Base-by-base conservation (phyloP, 139 green algal species). In the Zygnema circumcarinatum region DNA sequence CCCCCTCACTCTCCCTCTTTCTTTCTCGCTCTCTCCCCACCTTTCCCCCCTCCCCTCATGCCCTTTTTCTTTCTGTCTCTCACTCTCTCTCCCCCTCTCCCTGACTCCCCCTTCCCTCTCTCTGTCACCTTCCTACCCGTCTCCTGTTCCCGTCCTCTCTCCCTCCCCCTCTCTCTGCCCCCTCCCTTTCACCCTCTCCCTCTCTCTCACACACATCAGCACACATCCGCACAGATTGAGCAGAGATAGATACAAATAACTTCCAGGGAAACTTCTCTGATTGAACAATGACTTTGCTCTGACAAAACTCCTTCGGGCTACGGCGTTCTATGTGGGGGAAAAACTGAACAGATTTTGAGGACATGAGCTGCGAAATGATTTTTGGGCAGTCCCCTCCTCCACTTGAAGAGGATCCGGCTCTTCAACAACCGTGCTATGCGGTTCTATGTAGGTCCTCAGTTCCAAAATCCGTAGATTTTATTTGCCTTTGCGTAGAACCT, bases 331-430 rank as follows among this genome's bases (percentile, higher is more conserved):
- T 72, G 54, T 72, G 54, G 54, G 54, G 25, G 54, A 29, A 29
- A 25, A 29, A 72, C 54, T 25, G 54, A 72, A 38, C 94, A 68
- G 92, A 95, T 83, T 95, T 94, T 76, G 76, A 90, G 36, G 89
- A 95, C 82, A 92, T 92, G 42, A 94, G 87, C 68, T 97, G 95
- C 83, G 90, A 93, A 41, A 94, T 96, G 90, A 90, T 93, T 1
- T 97, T 97, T 92, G 94, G 94, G 0, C 42, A 93, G 67, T 32
- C 39, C 42, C 94, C 94, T 16, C 92, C 94, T 11, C 89, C 93
- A 0, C 47, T 95, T 1, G 87, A 93, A 25, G 76, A 94, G 25
- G 94, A 97, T 79, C 85, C 92, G 1, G 94, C 93, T 1, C 41
- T 92, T 31, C 36, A 84, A 40, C 86, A 89, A 35, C 81, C 86